phyloP scores from a whole-genome alignment of 169 alveolate species.

The Plasmodium berghei region DNA sequence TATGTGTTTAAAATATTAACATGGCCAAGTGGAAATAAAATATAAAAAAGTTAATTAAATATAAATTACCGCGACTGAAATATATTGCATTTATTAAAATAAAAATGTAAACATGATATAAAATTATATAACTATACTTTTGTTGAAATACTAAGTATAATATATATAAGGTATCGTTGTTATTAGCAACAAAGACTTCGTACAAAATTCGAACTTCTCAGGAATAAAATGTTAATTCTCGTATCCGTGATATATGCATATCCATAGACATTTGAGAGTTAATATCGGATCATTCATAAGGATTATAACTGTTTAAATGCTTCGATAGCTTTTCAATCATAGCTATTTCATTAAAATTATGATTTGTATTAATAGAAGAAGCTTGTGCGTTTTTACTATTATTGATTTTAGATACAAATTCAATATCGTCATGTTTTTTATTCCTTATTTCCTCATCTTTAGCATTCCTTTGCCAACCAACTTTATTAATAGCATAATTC shows the following conservation, averaged over 20 bases:
- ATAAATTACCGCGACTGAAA: conserved; percentile 15
- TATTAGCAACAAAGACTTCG: conserved; percentile 14
- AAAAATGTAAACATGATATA: conserved; percentile 17
- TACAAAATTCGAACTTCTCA: not conserved
- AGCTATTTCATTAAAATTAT: conserved; percentile 51
- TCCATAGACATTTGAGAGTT: not conserved
- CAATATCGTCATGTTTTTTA: not conserved
- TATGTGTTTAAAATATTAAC: not conserved
- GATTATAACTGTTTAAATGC: conserved; percentile 65
- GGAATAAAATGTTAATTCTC: not conserved
- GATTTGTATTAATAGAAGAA: not conserved
- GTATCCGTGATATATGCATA: not conserved
- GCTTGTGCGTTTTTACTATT: not conserved
- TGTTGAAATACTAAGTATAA: too few species aligned
- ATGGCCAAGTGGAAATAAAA: not conserved
- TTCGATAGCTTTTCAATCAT: conserved; percentile 54
- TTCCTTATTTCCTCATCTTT: not conserved
- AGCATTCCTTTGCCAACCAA: not conserved
- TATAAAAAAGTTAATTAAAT: conserved; percentile 16
- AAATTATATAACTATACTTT: conserved; percentile 21
- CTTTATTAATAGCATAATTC: conserved; percentile 6
- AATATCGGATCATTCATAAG: conserved; percentile 18
- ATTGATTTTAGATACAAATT: not conserved
- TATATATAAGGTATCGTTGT: not conserved
- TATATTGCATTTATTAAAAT: conserved; percentile 24